These are phyloP conservation scores for Paxillus rubicundulus DNA, from an alignment of 768 basidiomycete genomes.

Conservation along the genomic window DNA sequence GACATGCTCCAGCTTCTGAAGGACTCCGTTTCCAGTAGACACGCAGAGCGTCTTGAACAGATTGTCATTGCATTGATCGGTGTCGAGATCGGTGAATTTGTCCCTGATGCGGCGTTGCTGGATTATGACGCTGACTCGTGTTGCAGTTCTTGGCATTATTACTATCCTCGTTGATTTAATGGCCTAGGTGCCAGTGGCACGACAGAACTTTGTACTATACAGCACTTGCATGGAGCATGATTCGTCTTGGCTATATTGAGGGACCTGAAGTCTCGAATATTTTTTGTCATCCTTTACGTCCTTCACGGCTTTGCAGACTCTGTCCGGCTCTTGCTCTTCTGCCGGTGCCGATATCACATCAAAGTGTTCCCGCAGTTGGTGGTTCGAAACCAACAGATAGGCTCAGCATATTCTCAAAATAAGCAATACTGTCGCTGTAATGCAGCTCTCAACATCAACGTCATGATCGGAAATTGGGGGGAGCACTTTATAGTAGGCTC, in stretches of 20 bases:
- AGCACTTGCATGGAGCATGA: slow-evolving; percentile 3
- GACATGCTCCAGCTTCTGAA: slow-evolving; percentile 96
- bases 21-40: slow-evolving; percentile 88
- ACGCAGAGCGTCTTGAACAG: slow-evolving; percentile 88
- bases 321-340: neutral
- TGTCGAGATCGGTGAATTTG: slow-evolving; percentile 72
- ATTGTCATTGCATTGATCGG: slow-evolving; percentile 90
- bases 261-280: neutral
- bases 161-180: slow-evolving; percentile 86
- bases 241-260: slow-evolving; percentile 1
- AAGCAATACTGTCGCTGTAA: no score
- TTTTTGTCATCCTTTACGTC: neutral
- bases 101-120: neutral
- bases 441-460: no score
- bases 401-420: no score
- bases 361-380: neutral
- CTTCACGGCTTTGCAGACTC: neutral
- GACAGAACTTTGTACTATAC: slow-evolving; percentile 11
- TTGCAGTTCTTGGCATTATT: slow-evolving; percentile 78
- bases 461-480: no score
- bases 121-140: slow-evolving; percentile 2
- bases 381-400: no score
- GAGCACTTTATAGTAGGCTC: no score
- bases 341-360: neutral
- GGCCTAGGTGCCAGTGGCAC: slow-evolving; percentile 35